Base-by-base conservation (phyloP, 1,139 yeast genomes). In the Candida pseudoviswanathii region DNA sequence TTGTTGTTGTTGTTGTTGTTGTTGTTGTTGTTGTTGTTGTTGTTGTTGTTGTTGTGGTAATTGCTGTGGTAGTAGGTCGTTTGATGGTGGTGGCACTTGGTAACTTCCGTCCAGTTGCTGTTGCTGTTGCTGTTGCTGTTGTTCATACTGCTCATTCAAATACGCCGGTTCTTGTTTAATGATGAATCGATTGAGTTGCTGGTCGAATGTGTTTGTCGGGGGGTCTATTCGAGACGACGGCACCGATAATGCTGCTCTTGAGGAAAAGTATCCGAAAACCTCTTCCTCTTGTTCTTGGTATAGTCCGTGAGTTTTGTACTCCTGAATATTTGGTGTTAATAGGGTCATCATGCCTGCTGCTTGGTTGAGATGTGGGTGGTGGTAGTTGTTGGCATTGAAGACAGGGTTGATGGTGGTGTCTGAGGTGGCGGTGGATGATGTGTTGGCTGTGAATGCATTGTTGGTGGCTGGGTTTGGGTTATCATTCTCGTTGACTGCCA, bases 181-280 rank as follows among this genome's bases (percentile, higher is more conserved):
- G 29, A 50, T 25, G 9, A 51, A 33, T 26, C 44, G 54, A 4
- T 38, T 31, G 5, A 51, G 42, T 33, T 53, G 52, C 47, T 52
- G 54, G 26, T 51, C 52, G n/a, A 51, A 43, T 25, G 49, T 27
- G 29, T 43, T 51, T 22, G 45, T 47, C 11, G 43, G 44, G 30
- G 50, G 36, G 27, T 55, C 58, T 21, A 54, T 51, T 32, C 51
- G 48, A 7, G 58, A 55, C 3, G 58, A 54, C 16, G 58, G 58
- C 4, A 54, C 58, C 2, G 58, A 53, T 9, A 52, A 25, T 7
- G 56, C 51, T 6, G 50, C 45, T 31, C 51, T 32, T 43, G 43
- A 44, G 2, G 55, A 41, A 44, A 55, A 55, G 40, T 54, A 55
- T 3, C 45, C 52, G 36, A 29, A 22, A 7, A 43, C 46, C 4